phyloP scores from a whole-genome alignment of 306 rosid genomes.

The Pyrus communis region DNA sequence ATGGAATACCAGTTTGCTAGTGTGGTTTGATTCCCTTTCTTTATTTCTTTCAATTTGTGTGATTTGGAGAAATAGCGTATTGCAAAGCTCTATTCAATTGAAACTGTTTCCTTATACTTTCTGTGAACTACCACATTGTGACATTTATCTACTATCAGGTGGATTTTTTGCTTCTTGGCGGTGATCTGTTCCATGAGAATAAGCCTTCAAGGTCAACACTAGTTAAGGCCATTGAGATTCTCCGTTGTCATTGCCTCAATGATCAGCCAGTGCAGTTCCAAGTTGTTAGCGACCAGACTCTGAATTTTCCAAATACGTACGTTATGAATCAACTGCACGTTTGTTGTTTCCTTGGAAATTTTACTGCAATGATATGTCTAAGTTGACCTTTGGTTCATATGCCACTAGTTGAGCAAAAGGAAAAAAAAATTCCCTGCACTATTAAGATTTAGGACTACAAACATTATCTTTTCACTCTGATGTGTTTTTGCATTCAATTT shows the following conservation, averaged over 20 bases:
- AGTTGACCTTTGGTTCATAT: not conserved
- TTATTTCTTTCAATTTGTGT: not conserved
- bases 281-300: conserved; percentile 95
- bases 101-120: not conserved
- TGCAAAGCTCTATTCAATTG: not conserved
- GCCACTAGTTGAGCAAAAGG: not conserved
- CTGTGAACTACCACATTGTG: not conserved
- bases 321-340: conserved; percentile 26
- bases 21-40: not conserved
- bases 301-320: conserved; percentile 70
- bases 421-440: not conserved
- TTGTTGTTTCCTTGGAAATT: not conserved
- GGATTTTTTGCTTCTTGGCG: conserved; percentile 74
- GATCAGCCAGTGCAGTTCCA: conserved; percentile 82
- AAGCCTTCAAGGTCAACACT: conserved; percentile 87
- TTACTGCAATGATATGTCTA: not conserved
- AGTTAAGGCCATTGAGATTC: conserved; percentile 85
- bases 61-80: not conserved
- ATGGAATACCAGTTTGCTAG: not conserved
- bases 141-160: conserved; percentile 29
- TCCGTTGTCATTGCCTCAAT: conserved; percentile 77
- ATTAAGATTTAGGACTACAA: not conserved
- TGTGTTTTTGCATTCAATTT: not conserved
- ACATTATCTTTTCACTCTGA: not conserved
- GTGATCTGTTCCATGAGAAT: conserved; percentile 95